phyloP scores from a whole-genome alignment of 768 basidiomycete species.

The Collybia sp. region DNA sequence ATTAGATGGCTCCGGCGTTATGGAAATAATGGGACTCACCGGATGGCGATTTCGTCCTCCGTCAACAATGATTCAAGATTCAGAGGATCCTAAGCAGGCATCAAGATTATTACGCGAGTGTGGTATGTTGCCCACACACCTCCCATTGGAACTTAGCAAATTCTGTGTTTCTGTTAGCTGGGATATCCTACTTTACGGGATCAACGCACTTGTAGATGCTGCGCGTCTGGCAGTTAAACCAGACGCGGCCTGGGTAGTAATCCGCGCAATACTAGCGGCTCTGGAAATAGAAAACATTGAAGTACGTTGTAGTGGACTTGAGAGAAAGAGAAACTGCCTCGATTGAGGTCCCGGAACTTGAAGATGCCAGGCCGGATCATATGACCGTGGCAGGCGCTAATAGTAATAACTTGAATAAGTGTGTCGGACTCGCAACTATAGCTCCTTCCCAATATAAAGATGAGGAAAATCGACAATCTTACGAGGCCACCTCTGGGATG shows the following conservation, averaged over 20 bases:
- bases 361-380: too few relatives aligned
- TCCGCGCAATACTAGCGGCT: background rate
- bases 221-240: slow-evolving; percentile 13
- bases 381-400: too few relatives aligned
- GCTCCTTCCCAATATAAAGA: too few relatives aligned
- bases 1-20: slow-evolving; percentile 4
- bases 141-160: slow-evolving; percentile 41
- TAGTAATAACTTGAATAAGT: too few relatives aligned
- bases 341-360: too few relatives aligned
- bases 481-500: too few relatives aligned
- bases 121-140: slow-evolving; percentile 14
- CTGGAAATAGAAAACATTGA: background rate
- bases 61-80: slow-evolving; percentile 75
- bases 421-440: too few relatives aligned
- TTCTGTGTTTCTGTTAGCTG: slow-evolving; percentile 17
- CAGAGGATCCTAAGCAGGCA: slow-evolving; percentile 69
- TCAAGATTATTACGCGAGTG: background rate
- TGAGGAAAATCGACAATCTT: too few relatives aligned
- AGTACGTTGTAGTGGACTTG: background rate
- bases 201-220: slow-evolving; percentile 17
- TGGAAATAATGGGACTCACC: slow-evolving; percentile 39
- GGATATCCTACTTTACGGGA: background rate
- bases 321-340: too few relatives aligned
- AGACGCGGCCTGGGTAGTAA: background rate
- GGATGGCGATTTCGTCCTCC: slow-evolving; percentile 86